Evolutionary conservation across 1,284 basidiomycete genomes (phyloP).

Genomic region (Cutaneotrichosporon cyanovorans): DNA sequence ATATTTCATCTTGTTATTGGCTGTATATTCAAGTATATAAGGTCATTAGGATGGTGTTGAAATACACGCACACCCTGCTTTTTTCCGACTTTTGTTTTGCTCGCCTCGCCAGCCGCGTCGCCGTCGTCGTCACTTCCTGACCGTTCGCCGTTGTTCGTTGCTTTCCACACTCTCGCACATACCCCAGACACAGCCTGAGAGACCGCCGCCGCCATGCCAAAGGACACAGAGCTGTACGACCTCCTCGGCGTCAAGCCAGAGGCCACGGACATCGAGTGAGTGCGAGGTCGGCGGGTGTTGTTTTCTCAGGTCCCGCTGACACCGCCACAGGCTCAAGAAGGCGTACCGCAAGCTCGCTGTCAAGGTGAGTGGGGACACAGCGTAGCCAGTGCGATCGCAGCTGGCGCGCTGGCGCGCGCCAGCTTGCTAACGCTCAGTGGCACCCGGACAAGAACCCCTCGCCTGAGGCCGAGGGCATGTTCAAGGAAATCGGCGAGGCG

Average conservation of each 20-base stretch:
- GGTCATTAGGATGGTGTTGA: too few species aligned
- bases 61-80: too few species aligned
- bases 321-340: conserved; percentile 62
- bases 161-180: background rate
- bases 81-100: background rate
- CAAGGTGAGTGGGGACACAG: conserved; percentile 61
- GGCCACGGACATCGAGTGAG: conserved; percentile 43
- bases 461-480: conserved; percentile 79
- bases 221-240: conserved; percentile 45
- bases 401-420: too few species aligned
- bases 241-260: conserved; percentile 40
- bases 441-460: conserved; percentile 90
- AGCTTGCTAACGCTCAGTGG: conserved; percentile 52
- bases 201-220: conserved; percentile 20
- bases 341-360: conserved; percentile 93
- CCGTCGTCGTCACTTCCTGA: background rate
- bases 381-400: background rate
- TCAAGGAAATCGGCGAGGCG: conserved; percentile 90
- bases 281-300: background rate
- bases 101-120: background rate
- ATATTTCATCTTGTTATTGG: too few species aligned
- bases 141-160: background rate
- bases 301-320: background rate
- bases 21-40: too few species aligned
- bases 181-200: background rate